phyloP scores from a whole-genome alignment of 805 yeast species.

The Maudiozyma serrabonitensis region DNA sequence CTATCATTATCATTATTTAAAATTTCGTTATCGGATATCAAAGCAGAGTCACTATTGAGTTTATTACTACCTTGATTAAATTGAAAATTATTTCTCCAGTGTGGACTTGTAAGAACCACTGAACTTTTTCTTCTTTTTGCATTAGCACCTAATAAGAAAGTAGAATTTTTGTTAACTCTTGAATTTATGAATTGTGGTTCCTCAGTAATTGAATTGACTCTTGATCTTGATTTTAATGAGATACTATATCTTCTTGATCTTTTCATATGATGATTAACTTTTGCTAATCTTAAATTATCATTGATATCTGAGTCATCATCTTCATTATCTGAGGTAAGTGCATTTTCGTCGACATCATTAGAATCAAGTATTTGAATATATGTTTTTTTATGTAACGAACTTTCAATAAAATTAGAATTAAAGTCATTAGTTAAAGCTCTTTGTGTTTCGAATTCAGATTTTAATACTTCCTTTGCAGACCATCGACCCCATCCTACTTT shows the following conservation, averaged over 20 bases:
- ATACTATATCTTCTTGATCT: constrained; percentile 6
- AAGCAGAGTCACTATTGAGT: background rate
- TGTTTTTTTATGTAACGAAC: background rate
- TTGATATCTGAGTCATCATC: background rate
- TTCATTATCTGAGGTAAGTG: background rate
- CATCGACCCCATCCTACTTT: constrained; percentile 98
- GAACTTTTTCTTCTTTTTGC: background rate
- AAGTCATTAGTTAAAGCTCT: constrained; percentile 33
- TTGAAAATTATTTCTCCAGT: background rate
- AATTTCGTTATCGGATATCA: background rate
- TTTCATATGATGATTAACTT: constrained; percentile 2
- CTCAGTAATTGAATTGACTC: background rate
- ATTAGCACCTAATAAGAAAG: background rate
- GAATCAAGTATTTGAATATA: background rate
- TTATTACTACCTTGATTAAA: background rate
- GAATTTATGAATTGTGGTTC: background rate
- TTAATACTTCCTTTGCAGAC: constrained; percentile 46
- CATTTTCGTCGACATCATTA: background rate
- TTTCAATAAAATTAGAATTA: constrained; percentile 22
- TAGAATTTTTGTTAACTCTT: background rate
- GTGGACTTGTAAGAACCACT: background rate
- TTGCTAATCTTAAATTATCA: background rate
- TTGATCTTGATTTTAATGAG: background rate
- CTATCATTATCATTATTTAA: background rate
- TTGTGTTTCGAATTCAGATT: constrained; percentile 19